A percentile compares a stretch with the other conserved stretches of the same genome.
phyloP scores from a whole-genome alignment of 768 basidiomycete species.

The Lepiota brunneoincarnata region DNA sequence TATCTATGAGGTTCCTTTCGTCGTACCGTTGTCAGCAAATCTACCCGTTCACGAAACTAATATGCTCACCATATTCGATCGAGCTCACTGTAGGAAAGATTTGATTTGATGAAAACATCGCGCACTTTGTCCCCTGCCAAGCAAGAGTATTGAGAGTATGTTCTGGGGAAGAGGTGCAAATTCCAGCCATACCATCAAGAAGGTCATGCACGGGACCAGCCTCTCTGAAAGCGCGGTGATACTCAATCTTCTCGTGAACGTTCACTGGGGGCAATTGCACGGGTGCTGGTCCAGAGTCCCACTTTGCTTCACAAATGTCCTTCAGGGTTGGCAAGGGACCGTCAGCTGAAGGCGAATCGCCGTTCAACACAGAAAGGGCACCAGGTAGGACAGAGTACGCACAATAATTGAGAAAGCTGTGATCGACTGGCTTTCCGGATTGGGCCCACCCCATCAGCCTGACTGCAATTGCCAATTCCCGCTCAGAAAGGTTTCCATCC shows the following conservation, averaged over 20 bases:
- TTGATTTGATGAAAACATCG: slow-evolving; percentile 61
- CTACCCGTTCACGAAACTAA: not conserved
- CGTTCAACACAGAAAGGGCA: not conserved
- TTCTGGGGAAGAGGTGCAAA: not conserved
- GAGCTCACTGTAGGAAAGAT: slow-evolving; percentile 55
- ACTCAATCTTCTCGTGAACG: slow-evolving; percentile 39
- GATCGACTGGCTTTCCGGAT: slow-evolving; percentile 13
- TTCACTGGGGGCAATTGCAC: slow-evolving; percentile 41
- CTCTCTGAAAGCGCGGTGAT: slow-evolving; percentile 48
- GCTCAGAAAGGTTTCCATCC: slow-evolving; percentile 14
- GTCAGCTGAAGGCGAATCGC: not conserved
- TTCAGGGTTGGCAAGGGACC: slow-evolving; percentile 13
- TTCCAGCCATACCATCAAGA: slow-evolving; percentile 41
- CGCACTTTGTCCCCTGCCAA: slow-evolving; percentile 53
- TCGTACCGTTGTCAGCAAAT: not conserved
- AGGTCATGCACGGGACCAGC: slow-evolving; percentile 51
- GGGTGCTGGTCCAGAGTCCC: slow-evolving; percentile 3
- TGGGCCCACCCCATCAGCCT: slow-evolving; percentile 20
- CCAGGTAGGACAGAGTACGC: not conserved
- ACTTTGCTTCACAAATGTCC: slow-evolving; percentile 12
- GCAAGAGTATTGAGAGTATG: not conserved
- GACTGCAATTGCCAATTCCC: slow-evolving; percentile 17
- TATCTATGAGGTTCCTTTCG: slow-evolving; percentile 61
- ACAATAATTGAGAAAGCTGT: slow-evolving; percentile 13
- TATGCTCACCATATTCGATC: slow-evolving; percentile 55